phyloP scores from a whole-genome alignment of 2,329 filamentous ascomycete species.

The Aspergillus tanneri region DNA sequence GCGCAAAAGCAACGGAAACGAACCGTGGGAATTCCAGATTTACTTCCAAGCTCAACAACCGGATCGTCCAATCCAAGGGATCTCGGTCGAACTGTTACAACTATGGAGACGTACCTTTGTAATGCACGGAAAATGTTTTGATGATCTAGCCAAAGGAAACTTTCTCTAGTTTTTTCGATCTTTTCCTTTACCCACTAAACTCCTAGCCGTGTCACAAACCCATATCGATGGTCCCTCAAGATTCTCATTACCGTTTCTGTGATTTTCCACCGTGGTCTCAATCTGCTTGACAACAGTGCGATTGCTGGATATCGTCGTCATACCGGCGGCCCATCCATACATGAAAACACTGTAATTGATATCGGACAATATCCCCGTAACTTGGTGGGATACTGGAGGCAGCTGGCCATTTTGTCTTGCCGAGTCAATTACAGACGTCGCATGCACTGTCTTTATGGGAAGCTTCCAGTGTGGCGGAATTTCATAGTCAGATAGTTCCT shows the following conservation, averaged over 20 bases:
- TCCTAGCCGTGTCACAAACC: constrained; percentile 64
- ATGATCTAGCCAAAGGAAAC: constrained; percentile 3
- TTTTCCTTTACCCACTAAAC: constrained; percentile 66
- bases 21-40: background rate
- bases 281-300: constrained; percentile 66
- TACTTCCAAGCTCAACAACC: background rate
- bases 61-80: background rate
- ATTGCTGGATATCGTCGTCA: constrained; percentile 71
- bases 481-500: constrained; percentile 53
- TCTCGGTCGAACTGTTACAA: background rate
- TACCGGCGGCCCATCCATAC: constrained; percentile 64
- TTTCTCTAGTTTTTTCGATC: constrained; percentile 33
- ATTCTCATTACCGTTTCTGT: constrained; percentile 47
- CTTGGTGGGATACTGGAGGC: constrained; percentile 46
- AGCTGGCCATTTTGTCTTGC: constrained; percentile 40
- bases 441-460: constrained; percentile 59
- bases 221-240: constrained; percentile 62
- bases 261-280: constrained; percentile 57
- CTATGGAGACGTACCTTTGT: background rate
- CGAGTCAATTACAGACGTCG: constrained; percentile 43
- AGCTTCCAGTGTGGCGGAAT: constrained; percentile 58
- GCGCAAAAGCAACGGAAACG: background rate
- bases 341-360: constrained; percentile 71
- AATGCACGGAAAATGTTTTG: background rate
- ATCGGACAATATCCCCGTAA: constrained; percentile 52